Percentiles rank a stretch among this genome's conserved stretches.
Evolutionary conservation across 1,284 basidiomycete genomes (phyloP).

Genomic region (Cystobasidium sp.): DNA sequence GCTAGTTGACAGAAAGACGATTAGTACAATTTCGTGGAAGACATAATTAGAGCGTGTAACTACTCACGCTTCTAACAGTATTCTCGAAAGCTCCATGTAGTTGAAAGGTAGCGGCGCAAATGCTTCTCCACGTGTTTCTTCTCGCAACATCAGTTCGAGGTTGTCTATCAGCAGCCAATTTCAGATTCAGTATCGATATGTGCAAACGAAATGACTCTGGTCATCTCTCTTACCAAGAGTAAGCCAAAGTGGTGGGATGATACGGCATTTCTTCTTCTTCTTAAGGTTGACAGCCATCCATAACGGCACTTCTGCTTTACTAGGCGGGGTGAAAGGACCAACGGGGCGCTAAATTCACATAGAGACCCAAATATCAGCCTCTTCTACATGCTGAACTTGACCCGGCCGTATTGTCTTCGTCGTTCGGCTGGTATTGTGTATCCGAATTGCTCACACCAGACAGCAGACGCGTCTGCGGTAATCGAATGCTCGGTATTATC

Average conservation of each 20-base stretch:
- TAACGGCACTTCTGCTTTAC: conserved; percentile 78
- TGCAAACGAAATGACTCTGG: not conserved
- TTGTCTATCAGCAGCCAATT: conserved; percentile 64
- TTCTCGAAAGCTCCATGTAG: conserved; percentile 84
- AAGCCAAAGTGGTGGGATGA: conserved; percentile 88
- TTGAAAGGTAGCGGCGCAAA: conserved; percentile 64
- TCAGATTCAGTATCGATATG: not conserved
- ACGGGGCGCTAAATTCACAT: conserved; percentile 10
- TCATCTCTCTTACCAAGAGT: conserved; percentile 66
- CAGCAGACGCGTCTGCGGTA: conserved; percentile 42
- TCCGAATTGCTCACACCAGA: conserved; percentile 17
- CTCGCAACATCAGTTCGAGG: conserved; percentile 64
- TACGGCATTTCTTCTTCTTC: conserved; percentile 88
- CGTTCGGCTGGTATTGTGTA: not conserved
- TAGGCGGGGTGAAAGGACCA: conserved; percentile 88
- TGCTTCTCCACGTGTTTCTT: conserved; percentile 52
- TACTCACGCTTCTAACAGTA: conserved; percentile 85
- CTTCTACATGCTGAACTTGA: not conserved
- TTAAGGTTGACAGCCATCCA: conserved; percentile 96
- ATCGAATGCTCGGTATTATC: conserved; percentile 43
- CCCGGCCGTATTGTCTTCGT: not conserved
- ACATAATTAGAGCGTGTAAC: not conserved
- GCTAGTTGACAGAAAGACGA: conserved; percentile 60
- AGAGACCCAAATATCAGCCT: not conserved
- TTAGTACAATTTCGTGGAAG: not conserved